phyloP scores from a whole-genome alignment of 495 filamentous ascomycete species.

The Saxophila tyrrhenica region DNA sequence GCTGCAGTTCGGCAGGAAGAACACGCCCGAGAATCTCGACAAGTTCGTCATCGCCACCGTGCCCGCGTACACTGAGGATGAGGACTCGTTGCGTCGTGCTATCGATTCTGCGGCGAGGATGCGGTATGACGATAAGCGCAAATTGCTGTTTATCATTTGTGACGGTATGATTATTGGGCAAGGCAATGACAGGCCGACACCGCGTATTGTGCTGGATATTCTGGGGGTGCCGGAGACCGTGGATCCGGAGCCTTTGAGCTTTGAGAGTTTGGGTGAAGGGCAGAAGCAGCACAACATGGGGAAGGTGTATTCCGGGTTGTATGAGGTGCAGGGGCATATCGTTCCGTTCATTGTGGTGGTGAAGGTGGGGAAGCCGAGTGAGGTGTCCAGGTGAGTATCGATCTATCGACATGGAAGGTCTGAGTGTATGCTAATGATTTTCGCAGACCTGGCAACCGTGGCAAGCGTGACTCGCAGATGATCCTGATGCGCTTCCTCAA shows the following conservation, averaged over 20 bases:
- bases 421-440: background rate
- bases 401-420: background rate
- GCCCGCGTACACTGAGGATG: conserved; percentile 95
- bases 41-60: conserved; percentile 98
- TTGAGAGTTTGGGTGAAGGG: conserved; percentile 91
- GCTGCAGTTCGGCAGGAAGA: conserved; percentile 85
- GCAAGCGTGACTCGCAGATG: conserved; percentile 99
- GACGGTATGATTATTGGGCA: conserved; percentile 99
- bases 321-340: conserved; percentile 95
- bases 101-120: conserved; percentile 94
- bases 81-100: conserved; percentile 89
- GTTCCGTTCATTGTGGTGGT: conserved; percentile 95
- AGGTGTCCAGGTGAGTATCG: conserved; percentile 53
- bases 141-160: conserved; percentile 85
- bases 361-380: conserved; percentile 94
- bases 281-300: conserved; percentile 98
- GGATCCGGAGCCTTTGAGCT: conserved; percentile 95
- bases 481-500: conserved; percentile 97
- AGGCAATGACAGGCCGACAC: conserved; percentile 92
- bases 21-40: conserved; percentile 85
- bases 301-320: conserved; percentile 94
- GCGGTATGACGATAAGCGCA: conserved; percentile 96
- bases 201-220: conserved; percentile 93
- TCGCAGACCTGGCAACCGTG: conserved; percentile 83
- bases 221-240: conserved; percentile 85